These are phyloP conservation scores for Lecanicillium sp. DNA, from an alignment of 2,329 filamentous ascomycete species.

Conservation along the genomic window DNA sequence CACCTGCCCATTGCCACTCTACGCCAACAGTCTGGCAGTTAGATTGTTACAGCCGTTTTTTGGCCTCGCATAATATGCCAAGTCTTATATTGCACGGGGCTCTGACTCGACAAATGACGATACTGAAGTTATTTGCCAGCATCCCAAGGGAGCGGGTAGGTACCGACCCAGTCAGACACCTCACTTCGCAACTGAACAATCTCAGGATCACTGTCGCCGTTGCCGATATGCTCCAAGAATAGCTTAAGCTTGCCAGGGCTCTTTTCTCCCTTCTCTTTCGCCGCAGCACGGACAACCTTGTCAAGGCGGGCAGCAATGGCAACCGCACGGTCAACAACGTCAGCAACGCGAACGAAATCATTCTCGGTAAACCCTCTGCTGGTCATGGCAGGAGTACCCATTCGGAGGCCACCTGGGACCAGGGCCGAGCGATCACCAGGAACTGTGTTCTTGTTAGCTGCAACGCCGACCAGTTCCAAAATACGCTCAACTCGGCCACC, in stretches of 20 bases:
- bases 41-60: too few relatives aligned
- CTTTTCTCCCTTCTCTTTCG: constrained; percentile 59
- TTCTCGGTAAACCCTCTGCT: constrained; percentile 83
- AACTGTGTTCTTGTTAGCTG: constrained; percentile 99
- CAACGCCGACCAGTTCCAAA: constrained; percentile 85
- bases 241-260: constrained; percentile 54
- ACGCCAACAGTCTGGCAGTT: too few relatives aligned
- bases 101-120: neutral
- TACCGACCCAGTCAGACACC: constrained; percentile 71
- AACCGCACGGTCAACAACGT: constrained; percentile 78
- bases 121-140: constrained; percentile 19
- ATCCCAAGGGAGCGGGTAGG: constrained; percentile 64
- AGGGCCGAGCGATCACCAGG: constrained; percentile 91
- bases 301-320: constrained; percentile 70
- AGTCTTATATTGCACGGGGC: too few relatives aligned
- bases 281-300: constrained; percentile 61
- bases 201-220: constrained; percentile 59
- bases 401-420: constrained; percentile 84
- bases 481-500: constrained; percentile 84
- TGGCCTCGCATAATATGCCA: too few relatives aligned
- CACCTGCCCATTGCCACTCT: neutral
- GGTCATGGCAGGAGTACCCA: constrained; percentile 97
- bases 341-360: constrained; percentile 80
- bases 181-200: constrained; percentile 66
- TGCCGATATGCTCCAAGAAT: constrained; percentile 60